A percentile compares a stretch with the other conserved stretches of the same genome.
Conservation (phyloP, 1,139 yeast genomes). For the Martiniozyma asiatica region DNA sequence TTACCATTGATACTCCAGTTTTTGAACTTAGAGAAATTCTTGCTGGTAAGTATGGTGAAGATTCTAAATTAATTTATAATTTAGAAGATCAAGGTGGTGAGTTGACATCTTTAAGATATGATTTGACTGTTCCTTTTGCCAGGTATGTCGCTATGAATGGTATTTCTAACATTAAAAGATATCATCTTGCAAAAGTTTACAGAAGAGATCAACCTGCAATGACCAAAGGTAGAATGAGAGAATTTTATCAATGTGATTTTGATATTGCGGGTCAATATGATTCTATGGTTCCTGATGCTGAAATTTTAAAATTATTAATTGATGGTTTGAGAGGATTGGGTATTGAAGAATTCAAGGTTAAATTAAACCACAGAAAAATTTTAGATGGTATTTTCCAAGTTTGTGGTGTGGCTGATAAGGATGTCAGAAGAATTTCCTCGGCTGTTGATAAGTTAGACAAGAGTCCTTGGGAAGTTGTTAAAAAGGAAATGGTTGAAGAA, state of each 20-base stretch:
- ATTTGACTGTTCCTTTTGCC: slow-evolving; percentile 95
- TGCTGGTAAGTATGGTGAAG: slow-evolving; percentile 97
- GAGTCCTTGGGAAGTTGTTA: slow-evolving; percentile 88
- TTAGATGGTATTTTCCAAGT: slow-evolving; percentile 91
- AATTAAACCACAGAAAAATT: slow-evolving; percentile 88
- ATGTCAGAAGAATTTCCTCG: slow-evolving; percentile 82
- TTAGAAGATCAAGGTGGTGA: slow-evolving; percentile 98
- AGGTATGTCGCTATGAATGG: slow-evolving; percentile 93
- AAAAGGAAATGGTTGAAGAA: slow-evolving; percentile 82
- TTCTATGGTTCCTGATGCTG: slow-evolving; percentile 93
- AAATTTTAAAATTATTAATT: slow-evolving; percentile 64
- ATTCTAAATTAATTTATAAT: slow-evolving; percentile 87
- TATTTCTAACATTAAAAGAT: slow-evolving; percentile 78
- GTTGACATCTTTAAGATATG: slow-evolving; percentile 86
- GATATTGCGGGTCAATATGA: slow-evolving; percentile 92
- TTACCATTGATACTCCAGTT: slow-evolving; percentile 95
- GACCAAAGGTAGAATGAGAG: slow-evolving; percentile 99
- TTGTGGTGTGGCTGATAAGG: slow-evolving; percentile 90
- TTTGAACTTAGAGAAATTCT: slow-evolving; percentile 90
- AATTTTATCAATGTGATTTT: slow-evolving; percentile 95
- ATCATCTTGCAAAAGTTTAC: slow-evolving; percentile 94
- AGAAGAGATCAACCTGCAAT: slow-evolving; percentile 99
- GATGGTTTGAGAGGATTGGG: slow-evolving; percentile 81
- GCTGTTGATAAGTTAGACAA: slow-evolving; percentile 96
- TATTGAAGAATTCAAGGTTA: slow-evolving; percentile 77